Evolutionary conservation across 768 basidiomycete species (phyloP).

Genomic region (Collybiopsis confluens): DNA sequence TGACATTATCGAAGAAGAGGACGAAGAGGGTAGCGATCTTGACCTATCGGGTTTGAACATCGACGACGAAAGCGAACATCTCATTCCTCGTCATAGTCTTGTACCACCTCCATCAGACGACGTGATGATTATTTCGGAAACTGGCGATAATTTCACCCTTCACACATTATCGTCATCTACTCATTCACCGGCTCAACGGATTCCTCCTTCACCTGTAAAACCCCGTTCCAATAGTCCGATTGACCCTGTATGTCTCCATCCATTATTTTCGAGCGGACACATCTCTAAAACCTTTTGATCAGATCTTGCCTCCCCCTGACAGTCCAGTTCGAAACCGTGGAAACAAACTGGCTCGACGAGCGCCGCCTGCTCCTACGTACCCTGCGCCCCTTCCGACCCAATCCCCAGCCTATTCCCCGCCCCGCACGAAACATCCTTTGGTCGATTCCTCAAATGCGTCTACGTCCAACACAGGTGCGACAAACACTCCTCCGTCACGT

Average conservation of each 20-base stretch:
- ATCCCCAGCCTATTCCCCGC: neutral
- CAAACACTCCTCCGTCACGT: neutral
- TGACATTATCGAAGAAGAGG: conserved; percentile 2
- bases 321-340: neutral
- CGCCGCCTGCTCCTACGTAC: conserved; percentile 5
- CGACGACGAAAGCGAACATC: neutral
- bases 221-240: neutral
- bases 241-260: neutral
- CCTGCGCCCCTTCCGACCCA: conserved; percentile 7
- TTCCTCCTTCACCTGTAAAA: neutral
- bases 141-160: conserved; percentile 8
- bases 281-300: neutral
- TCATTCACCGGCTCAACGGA: neutral
- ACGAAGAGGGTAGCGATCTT: neutral
- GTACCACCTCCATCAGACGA: neutral
- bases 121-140: conserved; percentile 6
- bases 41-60: neutral
- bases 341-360: neutral
- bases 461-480: neutral
- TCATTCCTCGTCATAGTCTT: neutral
- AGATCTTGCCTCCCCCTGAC: conserved; percentile 1
- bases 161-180: conserved; percentile 4
- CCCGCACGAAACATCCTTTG: neutral
- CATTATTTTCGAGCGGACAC: neutral
- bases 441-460: neutral